Conservation (phyloP, 192 early-diverging fungal genomes). For the Chytriomyces sp. region DNA sequence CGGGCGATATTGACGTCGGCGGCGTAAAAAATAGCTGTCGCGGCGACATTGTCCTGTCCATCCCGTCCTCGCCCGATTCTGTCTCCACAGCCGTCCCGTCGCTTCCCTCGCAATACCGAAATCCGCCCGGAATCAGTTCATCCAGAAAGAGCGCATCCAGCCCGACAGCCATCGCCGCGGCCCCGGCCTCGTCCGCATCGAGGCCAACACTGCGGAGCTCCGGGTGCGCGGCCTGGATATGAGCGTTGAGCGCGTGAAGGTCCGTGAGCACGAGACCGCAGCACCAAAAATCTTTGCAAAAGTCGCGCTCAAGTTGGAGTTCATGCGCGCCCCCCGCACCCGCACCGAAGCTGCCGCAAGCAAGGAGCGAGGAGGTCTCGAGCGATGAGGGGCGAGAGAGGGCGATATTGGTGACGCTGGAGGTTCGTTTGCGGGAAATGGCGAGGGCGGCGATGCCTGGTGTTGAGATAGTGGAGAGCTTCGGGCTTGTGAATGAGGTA, state of each 20-base stretch:
- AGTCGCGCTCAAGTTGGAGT: constrained; percentile 68
- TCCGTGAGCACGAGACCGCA: constrained; percentile 83
- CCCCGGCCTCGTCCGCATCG: neutral
- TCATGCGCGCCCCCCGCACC: neutral
- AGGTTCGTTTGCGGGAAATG: constrained; percentile 4
- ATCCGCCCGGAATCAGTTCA: constrained; percentile 12
- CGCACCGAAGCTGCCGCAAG: neutral
- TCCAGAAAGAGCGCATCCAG: constrained; percentile 23
- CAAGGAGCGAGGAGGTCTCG: neutral
- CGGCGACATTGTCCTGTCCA: neutral
- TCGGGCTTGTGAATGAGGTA: neutral
- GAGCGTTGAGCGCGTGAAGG: constrained; percentile 86
- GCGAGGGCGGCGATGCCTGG: neutral
- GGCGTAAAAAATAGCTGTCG: constrained; percentile 14
- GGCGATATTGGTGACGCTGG: constrained; percentile 7
- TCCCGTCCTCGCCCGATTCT: neutral
- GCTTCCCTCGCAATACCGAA: neutral
- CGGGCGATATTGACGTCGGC: constrained; percentile 22
- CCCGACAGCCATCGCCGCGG: neutral
- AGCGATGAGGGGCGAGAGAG: constrained; percentile 20
- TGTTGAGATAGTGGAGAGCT: constrained; percentile 4
- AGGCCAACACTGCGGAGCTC: neutral
- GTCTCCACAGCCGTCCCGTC: neutral
- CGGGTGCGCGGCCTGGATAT: constrained; percentile 83
- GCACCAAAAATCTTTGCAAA: constrained; percentile 90